phyloP scores from a whole-genome alignment of 768 basidiomycete species.

The Panaeolus cyanescens region DNA sequence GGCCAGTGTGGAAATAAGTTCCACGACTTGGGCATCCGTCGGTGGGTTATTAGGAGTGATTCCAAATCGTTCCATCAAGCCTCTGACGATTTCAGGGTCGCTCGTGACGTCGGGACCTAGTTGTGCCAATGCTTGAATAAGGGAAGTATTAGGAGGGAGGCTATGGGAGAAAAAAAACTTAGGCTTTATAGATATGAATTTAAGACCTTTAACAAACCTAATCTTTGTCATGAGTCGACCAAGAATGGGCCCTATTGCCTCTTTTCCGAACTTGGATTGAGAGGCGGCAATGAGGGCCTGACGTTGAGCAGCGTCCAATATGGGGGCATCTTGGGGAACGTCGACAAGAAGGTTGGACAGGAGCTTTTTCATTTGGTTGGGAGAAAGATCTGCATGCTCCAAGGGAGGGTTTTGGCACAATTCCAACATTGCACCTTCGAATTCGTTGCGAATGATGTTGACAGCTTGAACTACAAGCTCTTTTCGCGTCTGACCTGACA shows the following conservation, averaged over 20 bases:
- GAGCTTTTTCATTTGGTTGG: slow-evolving; percentile 75
- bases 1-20: slow-evolving; percentile 68
- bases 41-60: slow-evolving; percentile 74
- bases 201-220: slow-evolving; percentile 46
- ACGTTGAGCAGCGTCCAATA: slow-evolving; percentile 72
- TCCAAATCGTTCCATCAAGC: slow-evolving; percentile 73
- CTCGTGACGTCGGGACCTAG: slow-evolving; percentile 79
- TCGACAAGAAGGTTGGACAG: slow-evolving; percentile 81
- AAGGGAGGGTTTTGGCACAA: slow-evolving; percentile 81
- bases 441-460: slow-evolving; percentile 71
- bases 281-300: slow-evolving; percentile 75
- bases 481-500: slow-evolving; percentile 57
- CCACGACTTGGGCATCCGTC: slow-evolving; percentile 67
- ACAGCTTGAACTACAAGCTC: slow-evolving; percentile 67
- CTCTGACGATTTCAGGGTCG: slow-evolving; percentile 70
- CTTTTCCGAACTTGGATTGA: slow-evolving; percentile 80
- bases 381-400: slow-evolving; percentile 78
- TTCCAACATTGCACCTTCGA: slow-evolving; percentile 75
- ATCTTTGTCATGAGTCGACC: slow-evolving; percentile 74
- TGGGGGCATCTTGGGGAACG: slow-evolving; percentile 64
- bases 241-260: slow-evolving; percentile 72
- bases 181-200: slow-evolving; percentile 11
- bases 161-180: slow-evolving; percentile 35
- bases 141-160: slow-evolving; percentile 63
- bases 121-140: slow-evolving; percentile 76